These are phyloP conservation scores for Chenopodium berlandieri DNA, from an alignment of 148 eudicot genomes.

Conservation along the genomic window DNA sequence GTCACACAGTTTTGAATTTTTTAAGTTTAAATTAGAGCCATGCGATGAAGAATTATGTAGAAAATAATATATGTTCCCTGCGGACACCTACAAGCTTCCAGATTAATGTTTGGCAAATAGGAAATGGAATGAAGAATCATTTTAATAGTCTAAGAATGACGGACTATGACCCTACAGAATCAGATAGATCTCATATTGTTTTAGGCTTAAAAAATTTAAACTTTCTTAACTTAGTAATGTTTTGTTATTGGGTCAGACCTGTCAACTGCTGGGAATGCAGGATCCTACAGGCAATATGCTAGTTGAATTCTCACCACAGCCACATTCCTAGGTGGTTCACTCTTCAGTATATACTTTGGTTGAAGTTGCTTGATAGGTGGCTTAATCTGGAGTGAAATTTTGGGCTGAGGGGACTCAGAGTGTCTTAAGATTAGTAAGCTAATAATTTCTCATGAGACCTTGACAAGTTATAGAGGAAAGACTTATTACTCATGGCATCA, in stretches of 20 bases:
- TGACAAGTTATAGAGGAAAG: background rate
- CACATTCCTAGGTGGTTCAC: background rate
- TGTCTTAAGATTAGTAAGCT: background rate
- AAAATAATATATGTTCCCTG: background rate
- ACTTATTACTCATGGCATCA: background rate
- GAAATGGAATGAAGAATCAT: background rate
- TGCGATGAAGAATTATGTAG: background rate
- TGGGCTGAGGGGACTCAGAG: background rate
- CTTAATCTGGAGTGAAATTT: background rate
- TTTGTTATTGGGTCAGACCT: background rate
- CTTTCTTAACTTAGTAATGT: background rate
- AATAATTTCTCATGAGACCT: background rate
- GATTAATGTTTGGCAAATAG: background rate
- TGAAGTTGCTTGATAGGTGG: background rate
- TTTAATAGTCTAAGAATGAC: conserved; percentile 1
- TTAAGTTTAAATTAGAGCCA: background rate
- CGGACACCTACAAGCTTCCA: background rate
- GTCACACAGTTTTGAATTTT: background rate
- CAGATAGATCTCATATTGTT: background rate
- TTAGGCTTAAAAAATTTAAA: background rate
- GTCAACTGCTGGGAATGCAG: background rate
- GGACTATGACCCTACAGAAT: background rate
- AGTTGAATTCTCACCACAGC: background rate
- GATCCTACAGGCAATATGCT: background rate
- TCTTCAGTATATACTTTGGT: background rate